Percentiles rank a stretch among this genome's conserved stretches.
Conservation (phyloP, 352 stramenopile genomes). For the Phytophthora hybrid region DNA sequence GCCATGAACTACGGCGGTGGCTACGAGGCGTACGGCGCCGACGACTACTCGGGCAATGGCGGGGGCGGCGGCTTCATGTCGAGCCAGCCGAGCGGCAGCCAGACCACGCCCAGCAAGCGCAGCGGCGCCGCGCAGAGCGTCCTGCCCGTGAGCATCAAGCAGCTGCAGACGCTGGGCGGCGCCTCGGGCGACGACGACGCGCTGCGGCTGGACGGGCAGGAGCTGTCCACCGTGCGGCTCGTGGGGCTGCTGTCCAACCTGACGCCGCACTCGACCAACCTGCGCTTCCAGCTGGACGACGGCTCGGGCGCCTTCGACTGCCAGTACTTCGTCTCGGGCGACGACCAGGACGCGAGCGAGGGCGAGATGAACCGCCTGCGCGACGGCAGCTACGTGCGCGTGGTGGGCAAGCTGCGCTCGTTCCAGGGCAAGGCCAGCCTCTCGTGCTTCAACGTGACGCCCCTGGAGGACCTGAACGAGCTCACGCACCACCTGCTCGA, state of each 20-base stretch:
- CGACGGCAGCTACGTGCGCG: constrained; percentile 90
- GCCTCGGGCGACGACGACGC: constrained; percentile 64
- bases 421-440: constrained; percentile 92
- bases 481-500: constrained; percentile 97
- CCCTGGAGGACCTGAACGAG: constrained; percentile 93
- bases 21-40: constrained; percentile 81
- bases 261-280: constrained; percentile 89
- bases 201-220: constrained; percentile 89
- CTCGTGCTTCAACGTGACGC: constrained; percentile 87
- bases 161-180: constrained; percentile 63
- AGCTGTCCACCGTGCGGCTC: constrained; percentile 91
- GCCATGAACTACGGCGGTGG: constrained; percentile 70
- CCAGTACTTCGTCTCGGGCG: constrained; percentile 92
- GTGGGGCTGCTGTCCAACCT: constrained; percentile 86
- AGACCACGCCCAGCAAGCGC: constrained; percentile 64
- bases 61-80: constrained; percentile 79
- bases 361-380: constrained; percentile 61
- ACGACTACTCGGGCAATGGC: constrained; percentile 56
- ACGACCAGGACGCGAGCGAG: constrained; percentile 82
- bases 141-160: constrained; percentile 92
- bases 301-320: constrained; percentile 92
- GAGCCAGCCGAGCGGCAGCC: constrained; percentile 57
- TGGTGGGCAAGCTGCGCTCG: constrained; percentile 92
- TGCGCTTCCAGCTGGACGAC: constrained; percentile 95
- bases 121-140: constrained; percentile 81